These are phyloP conservation scores for Crithidia fasciculata DNA, from an alignment of 208 protist genomes.

Conservation along the genomic window DNA sequence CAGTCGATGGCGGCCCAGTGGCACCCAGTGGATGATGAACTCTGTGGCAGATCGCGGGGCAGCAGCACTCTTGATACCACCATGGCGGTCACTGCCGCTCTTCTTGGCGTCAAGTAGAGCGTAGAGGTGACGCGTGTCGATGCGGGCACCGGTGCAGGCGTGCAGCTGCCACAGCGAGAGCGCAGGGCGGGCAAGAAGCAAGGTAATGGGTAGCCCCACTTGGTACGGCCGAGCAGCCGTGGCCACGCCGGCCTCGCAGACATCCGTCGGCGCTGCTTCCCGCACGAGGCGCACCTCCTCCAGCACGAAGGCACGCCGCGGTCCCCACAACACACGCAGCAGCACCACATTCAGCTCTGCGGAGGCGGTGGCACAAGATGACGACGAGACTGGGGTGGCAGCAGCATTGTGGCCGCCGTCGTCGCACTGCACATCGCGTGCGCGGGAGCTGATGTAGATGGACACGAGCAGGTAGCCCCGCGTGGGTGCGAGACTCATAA, in stretches of 20 bases:
- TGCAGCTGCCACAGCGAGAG: constrained; percentile 45
- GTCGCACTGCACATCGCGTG: constrained; percentile 21
- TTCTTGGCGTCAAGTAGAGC: too few species aligned
- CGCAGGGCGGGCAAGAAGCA: constrained; percentile 52
- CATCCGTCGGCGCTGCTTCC: constrained; percentile 38
- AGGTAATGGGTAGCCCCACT: constrained; percentile 23
- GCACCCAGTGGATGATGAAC: constrained; percentile 49
- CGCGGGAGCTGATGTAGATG: constrained; percentile 50
- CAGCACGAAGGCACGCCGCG: constrained; percentile 44
- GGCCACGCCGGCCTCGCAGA: constrained; percentile 60
- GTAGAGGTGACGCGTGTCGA: constrained; percentile 47
- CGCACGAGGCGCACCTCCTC: constrained; percentile 40
- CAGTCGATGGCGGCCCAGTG: constrained; percentile 45
- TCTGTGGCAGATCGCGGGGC: constrained; percentile 35
- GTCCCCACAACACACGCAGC: constrained; percentile 39
- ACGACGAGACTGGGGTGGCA: neutral
- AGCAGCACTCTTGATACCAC: neutral
- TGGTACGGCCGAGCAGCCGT: constrained; percentile 33
- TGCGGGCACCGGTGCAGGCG: constrained; percentile 46
- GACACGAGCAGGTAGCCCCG: constrained; percentile 29
- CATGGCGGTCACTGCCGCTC: constrained; percentile 13
- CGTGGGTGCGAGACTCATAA: neutral
- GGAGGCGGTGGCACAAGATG: too few species aligned
- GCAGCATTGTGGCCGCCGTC: neutral
- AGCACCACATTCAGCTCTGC: constrained; percentile 47